phyloP scores from a whole-genome alignment of 2,329 filamentous ascomycete species.

The Emergomyces orientalis region DNA sequence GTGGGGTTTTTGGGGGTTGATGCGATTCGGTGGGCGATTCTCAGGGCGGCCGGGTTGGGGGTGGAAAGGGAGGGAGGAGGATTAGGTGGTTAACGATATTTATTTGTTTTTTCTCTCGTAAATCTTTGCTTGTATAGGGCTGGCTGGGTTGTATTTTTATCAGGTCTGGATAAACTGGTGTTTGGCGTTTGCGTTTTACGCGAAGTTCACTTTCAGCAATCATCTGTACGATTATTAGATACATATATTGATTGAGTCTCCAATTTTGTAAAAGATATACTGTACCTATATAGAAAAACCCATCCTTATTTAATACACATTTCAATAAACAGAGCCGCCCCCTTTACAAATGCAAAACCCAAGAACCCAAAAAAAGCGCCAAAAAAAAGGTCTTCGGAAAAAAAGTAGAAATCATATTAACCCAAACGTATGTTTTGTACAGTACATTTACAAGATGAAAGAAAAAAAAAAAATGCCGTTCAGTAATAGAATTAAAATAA shows the following conservation, averaged over 20 bases:
- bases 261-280: not conserved
- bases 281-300: not conserved
- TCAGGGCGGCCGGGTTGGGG: constrained; percentile 53
- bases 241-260: not conserved
- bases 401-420: not conserved
- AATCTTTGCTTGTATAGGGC: not conserved
- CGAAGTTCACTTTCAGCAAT: not conserved
- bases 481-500: not conserved
- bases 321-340: not conserved
- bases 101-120: not conserved
- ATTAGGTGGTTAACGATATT: not conserved
- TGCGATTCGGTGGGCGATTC: constrained; percentile 54
- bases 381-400: not conserved
- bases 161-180: not conserved
- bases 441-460: not conserved
- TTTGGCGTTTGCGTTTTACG: not conserved
- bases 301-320: not conserved
- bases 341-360: no score
- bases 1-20: constrained; percentile 50
- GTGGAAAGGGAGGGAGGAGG: constrained; percentile 21
- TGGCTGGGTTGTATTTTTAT: not conserved
- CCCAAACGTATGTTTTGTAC: not conserved
- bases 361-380: not conserved
- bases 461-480: not conserved
- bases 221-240: not conserved